Base-by-base conservation (phyloP, 2,329 filamentous ascomycete genomes). In the Ustilaginoidea virens region DNA sequence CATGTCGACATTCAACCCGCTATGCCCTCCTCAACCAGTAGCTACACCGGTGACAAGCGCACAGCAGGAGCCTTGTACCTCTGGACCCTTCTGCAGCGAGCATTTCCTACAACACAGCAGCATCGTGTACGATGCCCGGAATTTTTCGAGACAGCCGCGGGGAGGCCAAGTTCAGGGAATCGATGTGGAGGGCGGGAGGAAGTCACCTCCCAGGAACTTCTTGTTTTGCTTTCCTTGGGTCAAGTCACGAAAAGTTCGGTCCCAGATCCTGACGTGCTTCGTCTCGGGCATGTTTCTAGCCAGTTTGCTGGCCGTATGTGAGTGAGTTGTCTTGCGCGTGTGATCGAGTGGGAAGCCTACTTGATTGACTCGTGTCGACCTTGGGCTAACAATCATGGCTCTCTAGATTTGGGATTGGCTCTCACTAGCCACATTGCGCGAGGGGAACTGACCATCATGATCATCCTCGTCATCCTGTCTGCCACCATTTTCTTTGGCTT, bases 401-500 rank as follows among this genome's bases (percentile, higher is more conserved):
- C n/a, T 17, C 23, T 30, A 90, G 82, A 90, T 47, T 66, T 92
- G 38, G 69, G 69, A 5, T 66, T 92, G 25, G 69, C 74, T 13
- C 60, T 85, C 25, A 75, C 76, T 3, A 63, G 70, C 35, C 68
- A 67, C 23, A 61, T 72, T 35, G 58, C 68, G 28, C 69, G 68
- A 23, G 70, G 70, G 47, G 78, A 83, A 50, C 76, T 92, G 44
- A 80, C 83, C 42, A 70, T 92, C 34, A 61, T 92, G 30, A 65
- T 92, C 34, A 75, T 92, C 32, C 63, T 93, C 30, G 63, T 86
- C 38, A 75, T 92, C 33, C 55, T 92, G 29, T 59, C 76, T 29
- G 66, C 76, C 19, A 74, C 77, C 2, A 70, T 87, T 39, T 73
- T 92, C 53, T 90, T 92, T 61, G 78, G 73, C 44, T 81, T 92